Evolutionary conservation across 2,329 filamentous ascomycete genomes (phyloP), one percentile per base, ranked within the genome.

Genomic region (Aspergillus sojae): DNA sequence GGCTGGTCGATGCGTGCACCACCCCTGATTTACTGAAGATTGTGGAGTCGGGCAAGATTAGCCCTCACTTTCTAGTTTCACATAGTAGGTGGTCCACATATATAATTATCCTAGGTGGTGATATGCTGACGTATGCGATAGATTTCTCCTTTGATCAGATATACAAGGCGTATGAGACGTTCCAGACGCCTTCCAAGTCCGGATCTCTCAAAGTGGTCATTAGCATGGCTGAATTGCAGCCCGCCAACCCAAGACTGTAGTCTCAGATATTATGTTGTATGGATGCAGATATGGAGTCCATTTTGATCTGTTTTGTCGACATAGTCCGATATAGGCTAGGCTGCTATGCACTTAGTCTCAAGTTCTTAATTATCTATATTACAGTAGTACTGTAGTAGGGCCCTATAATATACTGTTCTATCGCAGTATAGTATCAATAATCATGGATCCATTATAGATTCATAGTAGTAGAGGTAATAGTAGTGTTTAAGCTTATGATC

Each of bases 161-260:
- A 58, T 73, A 81, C 55, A 70, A 78, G 57, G 81, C 81, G 4
- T 83, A 83, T 63, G 72, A 72, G 19, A 81, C 77, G 0, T 83
- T 83, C 64, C 71, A 75, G n/a, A 70, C 73, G 3, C 80, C 81
- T 2, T 72, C 79, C 14, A 70, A 81, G 64, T 75, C 80, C 59
- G 74, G 77, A 14, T 78, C 80, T 4, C 65, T 83, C 57, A 83
- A 83, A 67, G 78, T 83, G 36, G 62, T 83, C 28, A 78, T 83
- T 58, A 65, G 14, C 12, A 48, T 48, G 14, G 19, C 45, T 48
- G 23, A 48, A 48, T 1, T 7, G 14, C 45, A 48, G 23, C 14
- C 12, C 12, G 6, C 12, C 12, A 16, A 7, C 28, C 45, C 45
- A 9, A 48, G 12, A 12, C 23, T 48, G 45, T 48, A 48, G 45